Evolutionary conservation across 352 stramenopile genomes (phyloP).

Genomic region (Hyaloperonospora arabidopsidis): DNA sequence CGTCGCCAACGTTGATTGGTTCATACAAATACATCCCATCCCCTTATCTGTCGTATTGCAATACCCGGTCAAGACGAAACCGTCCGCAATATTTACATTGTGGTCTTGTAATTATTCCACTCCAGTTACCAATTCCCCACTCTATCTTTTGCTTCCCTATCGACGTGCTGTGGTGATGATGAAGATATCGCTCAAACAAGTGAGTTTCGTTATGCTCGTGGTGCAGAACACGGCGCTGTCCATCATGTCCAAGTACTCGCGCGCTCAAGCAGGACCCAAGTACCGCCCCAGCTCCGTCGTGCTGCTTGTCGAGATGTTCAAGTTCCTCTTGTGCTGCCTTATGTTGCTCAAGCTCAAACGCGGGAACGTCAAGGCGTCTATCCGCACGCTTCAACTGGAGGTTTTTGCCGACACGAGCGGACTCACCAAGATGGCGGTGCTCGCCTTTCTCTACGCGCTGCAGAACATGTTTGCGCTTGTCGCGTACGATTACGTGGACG

Average conservation of each 20-base stretch:
- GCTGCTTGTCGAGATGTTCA: conserved; percentile 74
- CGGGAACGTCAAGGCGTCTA: conserved; percentile 40
- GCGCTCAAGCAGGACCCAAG: conserved; percentile 56
- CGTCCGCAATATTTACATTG: no score
- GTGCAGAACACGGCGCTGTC: conserved; percentile 81
- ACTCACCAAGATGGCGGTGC: conserved; percentile 79
- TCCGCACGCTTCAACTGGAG: conserved; percentile 59
- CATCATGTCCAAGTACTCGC: conserved; percentile 85
- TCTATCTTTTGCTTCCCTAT: conserved; percentile 1
- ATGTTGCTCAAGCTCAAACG: conserved; percentile 64
- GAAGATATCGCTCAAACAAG: conserved; percentile 59
- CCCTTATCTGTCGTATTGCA: no score
- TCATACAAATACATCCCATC: no score
- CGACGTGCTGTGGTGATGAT: conserved; percentile 4
- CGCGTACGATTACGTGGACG: conserved; percentile 84
- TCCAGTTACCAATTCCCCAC: no score
- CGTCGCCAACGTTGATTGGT: conserved; percentile 17
- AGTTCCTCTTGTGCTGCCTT: conserved; percentile 74
- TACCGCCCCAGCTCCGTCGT: conserved; percentile 77
- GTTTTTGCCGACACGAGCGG: conserved; percentile 71
- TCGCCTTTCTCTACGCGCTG: conserved; percentile 80
- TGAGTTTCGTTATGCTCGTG: conserved; percentile 82
- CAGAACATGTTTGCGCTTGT: conserved; percentile 85
- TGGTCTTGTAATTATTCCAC: no score
- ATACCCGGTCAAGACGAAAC: no score